A percentile compares a stretch with the other conserved stretches of the same genome.
phyloP scores from a whole-genome alignment of 768 basidiomycete genomes.

The Psilocybe cyanescens region DNA sequence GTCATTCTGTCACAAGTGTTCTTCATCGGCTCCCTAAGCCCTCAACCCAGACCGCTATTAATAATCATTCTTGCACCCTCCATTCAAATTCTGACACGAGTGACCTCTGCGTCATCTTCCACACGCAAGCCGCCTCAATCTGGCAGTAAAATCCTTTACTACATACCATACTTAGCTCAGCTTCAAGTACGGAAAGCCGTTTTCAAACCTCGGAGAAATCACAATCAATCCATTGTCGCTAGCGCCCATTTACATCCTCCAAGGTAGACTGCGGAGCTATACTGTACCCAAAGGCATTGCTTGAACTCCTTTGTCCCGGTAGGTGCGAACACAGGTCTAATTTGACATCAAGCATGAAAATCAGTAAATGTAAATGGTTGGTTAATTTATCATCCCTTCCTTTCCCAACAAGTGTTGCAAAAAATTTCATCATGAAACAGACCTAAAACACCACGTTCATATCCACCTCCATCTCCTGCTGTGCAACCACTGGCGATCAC shows the following conservation, averaged over 20 bases:
- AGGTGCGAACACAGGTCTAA: no score
- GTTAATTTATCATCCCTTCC: not conserved
- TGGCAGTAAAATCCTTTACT: no score
- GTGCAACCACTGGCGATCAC: not conserved
- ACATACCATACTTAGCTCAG: no score
- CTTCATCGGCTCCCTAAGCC: not conserved
- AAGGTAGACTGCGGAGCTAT: no score
- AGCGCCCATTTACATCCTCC: not conserved
- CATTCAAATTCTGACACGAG: not conserved
- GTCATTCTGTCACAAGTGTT: not conserved
- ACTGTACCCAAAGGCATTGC: no score
- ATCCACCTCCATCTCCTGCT: not conserved
- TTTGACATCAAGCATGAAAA: no score
- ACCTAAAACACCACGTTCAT: not conserved
- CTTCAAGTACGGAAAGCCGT: not conserved
- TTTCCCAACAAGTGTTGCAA: not conserved
- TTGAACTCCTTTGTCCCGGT: no score
- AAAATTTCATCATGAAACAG: not conserved
- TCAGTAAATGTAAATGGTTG: not conserved
- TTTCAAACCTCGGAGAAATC: not conserved
- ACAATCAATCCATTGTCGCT: not conserved
- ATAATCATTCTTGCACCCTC: not conserved
- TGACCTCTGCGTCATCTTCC: not conserved
- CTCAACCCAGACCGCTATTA: conserved; percentile 2
- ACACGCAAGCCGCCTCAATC: not conserved